Conservation (phyloP, 768 basidiomycete species). For the Mycena capillaripes region DNA sequence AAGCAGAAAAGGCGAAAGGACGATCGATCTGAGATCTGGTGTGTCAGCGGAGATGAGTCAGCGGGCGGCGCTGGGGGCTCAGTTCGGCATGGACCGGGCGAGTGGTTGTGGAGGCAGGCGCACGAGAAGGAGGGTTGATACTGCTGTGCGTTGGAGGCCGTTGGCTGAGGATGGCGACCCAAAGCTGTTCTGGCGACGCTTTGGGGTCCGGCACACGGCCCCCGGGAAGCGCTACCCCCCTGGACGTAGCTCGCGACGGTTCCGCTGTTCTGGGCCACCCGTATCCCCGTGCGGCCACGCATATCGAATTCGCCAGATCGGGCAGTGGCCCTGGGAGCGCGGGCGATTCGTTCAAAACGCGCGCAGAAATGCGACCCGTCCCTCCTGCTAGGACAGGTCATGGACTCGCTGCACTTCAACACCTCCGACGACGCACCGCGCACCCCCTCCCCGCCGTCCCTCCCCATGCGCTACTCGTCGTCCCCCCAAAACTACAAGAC, state of each 20-base stretch:
- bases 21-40: conserved; percentile 4
- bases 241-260: conserved; percentile 27
- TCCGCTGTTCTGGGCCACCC: not conserved
- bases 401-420: conserved; percentile 63
- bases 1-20: conserved; percentile 4
- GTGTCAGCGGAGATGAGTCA: not conserved
- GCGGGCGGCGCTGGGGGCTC: not conserved
- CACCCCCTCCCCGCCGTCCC: conserved; percentile 73
- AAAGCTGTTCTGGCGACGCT: too few species aligned
- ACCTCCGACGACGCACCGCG: conserved; percentile 73
- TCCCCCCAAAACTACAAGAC: conserved; percentile 47
- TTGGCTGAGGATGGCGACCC: too few species aligned
- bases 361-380: not conserved
- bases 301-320: conserved; percentile 9
- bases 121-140: too few species aligned
- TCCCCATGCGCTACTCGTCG: conserved; percentile 46
- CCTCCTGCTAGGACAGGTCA: conserved; percentile 24
- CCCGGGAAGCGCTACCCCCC: conserved; percentile 8
- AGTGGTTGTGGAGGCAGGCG: not conserved
- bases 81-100: not conserved
- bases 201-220: not conserved
- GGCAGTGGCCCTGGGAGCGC: not conserved
- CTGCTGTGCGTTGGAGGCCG: too few species aligned
- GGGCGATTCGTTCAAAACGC: conserved; percentile 9
- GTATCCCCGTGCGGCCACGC: not conserved